Percentiles rank a stretch among this genome's conserved stretches.
These are phyloP conservation scores for Oryza coarctata DNA, from an alignment of 176 grass and related monocot genomes.

Conservation along the genomic window DNA sequence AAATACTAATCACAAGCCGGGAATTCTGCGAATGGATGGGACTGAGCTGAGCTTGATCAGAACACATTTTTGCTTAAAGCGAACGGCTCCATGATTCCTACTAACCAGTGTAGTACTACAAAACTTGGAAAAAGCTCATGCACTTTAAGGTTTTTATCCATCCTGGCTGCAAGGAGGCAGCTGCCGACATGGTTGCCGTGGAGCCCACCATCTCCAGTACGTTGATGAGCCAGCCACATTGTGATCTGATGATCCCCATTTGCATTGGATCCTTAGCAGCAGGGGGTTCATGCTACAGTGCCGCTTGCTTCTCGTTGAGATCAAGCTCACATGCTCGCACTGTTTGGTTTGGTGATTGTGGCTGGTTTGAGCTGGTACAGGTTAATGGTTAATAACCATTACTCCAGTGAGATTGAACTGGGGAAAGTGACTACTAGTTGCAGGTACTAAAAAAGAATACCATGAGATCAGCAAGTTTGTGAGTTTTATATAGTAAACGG, in stretches of 20 bases:
- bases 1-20: neutral
- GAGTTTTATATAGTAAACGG: neutral
- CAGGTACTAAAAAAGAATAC: conserved; percentile 14
- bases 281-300: neutral
- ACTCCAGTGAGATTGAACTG: neutral
- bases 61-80: neutral
- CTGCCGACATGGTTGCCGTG: conserved; percentile 35
- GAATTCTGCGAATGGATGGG: neutral
- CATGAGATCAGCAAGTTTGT: neutral
- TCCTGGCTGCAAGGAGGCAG: neutral
- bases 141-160: neutral
- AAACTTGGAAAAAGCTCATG: neutral
- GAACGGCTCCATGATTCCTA: conserved; percentile 25
- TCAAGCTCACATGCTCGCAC: conserved; percentile 13
- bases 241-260: neutral
- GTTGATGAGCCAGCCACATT: conserved; percentile 29
- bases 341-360: neutral
- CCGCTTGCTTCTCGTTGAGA: neutral
- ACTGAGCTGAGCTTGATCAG: neutral
- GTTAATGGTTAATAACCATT: neutral
- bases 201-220: conserved; percentile 24
- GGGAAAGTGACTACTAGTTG: neutral
- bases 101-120: neutral
- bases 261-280: conserved; percentile 40
- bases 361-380: neutral